Percentiles rank a stretch among this genome's conserved stretches.
These are phyloP conservation scores for Psidium guajava DNA, from an alignment of 345 rosid genomes.

Conservation along the genomic window DNA sequence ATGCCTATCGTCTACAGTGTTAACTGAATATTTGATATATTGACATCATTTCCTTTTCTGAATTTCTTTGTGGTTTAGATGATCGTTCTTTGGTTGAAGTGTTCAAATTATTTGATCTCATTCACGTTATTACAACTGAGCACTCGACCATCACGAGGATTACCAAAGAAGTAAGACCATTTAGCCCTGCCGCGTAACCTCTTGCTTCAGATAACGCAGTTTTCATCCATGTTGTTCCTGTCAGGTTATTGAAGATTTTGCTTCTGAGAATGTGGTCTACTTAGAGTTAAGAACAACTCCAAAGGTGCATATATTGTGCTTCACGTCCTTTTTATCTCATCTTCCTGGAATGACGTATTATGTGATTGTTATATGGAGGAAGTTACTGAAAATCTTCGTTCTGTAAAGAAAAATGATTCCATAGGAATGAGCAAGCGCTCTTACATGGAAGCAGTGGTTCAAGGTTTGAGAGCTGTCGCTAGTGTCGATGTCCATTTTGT, in stretches of 20 bases:
- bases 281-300: slow-evolving; percentile 92
- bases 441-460: slow-evolving; percentile 81
- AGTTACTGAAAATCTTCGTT: neutral
- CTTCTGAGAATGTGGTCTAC: slow-evolving; percentile 78
- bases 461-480: slow-evolving; percentile 54
- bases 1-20: neutral
- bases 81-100: slow-evolving; percentile 70
- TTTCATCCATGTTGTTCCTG: neutral
- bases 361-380: neutral
- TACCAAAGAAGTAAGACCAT: slow-evolving; percentile 54
- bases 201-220: neutral
- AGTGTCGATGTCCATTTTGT: slow-evolving; percentile 53
- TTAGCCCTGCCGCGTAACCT: neutral
- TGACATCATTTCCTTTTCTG: neutral
- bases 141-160: slow-evolving; percentile 73
- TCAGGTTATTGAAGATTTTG: slow-evolving; percentile 92
- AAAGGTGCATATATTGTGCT: slow-evolving; percentile 36
- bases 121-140: slow-evolving; percentile 76
- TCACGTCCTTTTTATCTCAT: neutral
- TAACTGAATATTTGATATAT: neutral
- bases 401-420: slow-evolving; percentile 58
- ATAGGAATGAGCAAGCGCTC: slow-evolving; percentile 91
- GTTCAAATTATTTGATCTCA: slow-evolving; percentile 82
- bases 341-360: neutral
- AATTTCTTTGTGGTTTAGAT: slow-evolving; percentile 19